Evolutionary conservation across 2,329 filamentous ascomycete genomes (phyloP).

Genomic region (Epichloe glyceriae): DNA sequence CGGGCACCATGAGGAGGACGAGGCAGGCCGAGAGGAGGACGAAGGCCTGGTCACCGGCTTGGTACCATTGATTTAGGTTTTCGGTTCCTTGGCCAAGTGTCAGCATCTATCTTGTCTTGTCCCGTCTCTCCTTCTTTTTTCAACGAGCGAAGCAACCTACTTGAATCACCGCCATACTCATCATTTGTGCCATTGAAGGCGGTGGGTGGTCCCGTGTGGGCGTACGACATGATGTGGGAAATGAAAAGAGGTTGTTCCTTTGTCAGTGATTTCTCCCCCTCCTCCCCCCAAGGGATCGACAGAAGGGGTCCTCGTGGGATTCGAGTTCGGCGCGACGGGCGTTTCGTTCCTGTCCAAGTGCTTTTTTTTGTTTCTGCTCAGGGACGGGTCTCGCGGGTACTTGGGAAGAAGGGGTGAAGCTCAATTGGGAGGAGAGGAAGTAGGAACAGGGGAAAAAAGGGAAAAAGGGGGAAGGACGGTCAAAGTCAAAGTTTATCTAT

Average conservation of each 20-base stretch:
- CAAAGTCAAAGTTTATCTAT: neutral
- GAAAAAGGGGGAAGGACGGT: neutral
- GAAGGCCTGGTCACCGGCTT: constrained; percentile 83
- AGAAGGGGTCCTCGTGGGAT: too few species aligned
- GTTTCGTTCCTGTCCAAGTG: too few species aligned
- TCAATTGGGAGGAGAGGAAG: neutral
- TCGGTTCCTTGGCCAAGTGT: constrained; percentile 44
- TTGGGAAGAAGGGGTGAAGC: too few species aligned
- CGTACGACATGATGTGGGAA: constrained; percentile 39
- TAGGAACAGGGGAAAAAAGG: neutral
- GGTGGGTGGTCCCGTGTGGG: constrained; percentile 43
- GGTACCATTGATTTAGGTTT: constrained; percentile 94
- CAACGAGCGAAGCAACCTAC: constrained; percentile 34
- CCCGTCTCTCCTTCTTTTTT: too few species aligned
- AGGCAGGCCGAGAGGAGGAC: constrained; percentile 84
- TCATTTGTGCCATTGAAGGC: constrained; percentile 51
- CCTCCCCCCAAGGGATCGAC: too few species aligned
- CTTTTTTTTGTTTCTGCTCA: too few species aligned
- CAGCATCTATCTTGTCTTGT: neutral
- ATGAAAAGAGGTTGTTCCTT: neutral
- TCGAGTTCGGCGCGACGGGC: too few species aligned
- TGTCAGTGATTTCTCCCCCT: too few species aligned
- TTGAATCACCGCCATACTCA: constrained; percentile 61
- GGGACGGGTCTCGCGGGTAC: too few species aligned
- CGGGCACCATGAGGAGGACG: constrained; percentile 93